Percentiles rank a stretch among this genome's conserved stretches.
These are phyloP conservation scores for Cyanidium caldarium DNA, from an alignment of 23 red algal species.

Conservation along the genomic window DNA sequence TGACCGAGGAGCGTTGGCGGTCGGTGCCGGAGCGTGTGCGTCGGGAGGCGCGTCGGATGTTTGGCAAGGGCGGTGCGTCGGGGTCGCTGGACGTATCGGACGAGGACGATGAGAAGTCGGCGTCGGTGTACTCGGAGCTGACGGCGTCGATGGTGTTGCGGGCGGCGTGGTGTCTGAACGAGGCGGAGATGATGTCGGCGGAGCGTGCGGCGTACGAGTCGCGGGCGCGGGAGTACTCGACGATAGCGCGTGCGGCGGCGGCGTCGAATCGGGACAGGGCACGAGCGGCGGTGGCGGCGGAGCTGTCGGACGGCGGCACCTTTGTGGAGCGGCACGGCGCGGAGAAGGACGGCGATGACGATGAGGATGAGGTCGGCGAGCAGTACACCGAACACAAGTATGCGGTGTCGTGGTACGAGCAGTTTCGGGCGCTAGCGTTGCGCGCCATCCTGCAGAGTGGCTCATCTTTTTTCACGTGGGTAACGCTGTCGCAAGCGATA, in stretches of 20 bases:
- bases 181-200: neutral
- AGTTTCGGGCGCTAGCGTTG: constrained; percentile 27
- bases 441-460: constrained; percentile 31
- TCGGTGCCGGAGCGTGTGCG: no score
- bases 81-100: no score
- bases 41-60: no score
- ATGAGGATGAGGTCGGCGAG: no score
- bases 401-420: constrained; percentile 28
- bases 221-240: neutral
- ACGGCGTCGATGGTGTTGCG: neutral
- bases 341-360: neutral
- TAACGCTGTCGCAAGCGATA: constrained; percentile 32
- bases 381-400: constrained; percentile 26
- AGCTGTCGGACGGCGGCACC: neutral
- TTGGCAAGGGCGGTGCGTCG: no score
- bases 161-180: neutral
- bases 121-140: neutral
- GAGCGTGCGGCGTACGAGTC: neutral
- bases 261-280: neutral
- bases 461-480: constrained; percentile 17
- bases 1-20: no score
- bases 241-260: neutral
- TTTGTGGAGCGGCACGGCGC: neutral
- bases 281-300: neutral
- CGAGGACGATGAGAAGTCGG: neutral